Evolutionary conservation across 495 filamentous ascomycete genomes (phyloP), one percentile per base, ranked within the genome.

Genomic region (Daldinia bambusicola): DNA sequence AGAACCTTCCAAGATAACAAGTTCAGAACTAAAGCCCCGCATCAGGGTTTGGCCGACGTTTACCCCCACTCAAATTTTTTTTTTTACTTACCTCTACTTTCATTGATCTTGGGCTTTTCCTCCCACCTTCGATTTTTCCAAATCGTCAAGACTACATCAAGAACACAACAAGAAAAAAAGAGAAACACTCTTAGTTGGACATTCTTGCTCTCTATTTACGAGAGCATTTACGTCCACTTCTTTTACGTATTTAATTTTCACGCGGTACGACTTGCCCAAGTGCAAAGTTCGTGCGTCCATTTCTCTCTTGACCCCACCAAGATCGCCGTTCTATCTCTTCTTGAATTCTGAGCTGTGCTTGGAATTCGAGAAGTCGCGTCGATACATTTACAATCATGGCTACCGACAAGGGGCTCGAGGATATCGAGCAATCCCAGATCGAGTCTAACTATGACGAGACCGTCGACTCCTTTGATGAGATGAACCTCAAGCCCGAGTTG

Each of bases 381-480:
- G 69, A 79, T 79, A 74, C 31, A 31, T 60, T 62, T 76, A 84
- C 92, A 94, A 98, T 91, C 87, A 98, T 98, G 94, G 93, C 93
- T 91, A 86, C 85, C 76, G 92, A 93, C 74, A 97, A 97, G 86
- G 94, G 94, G 82, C 92, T 98, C 84, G 94, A 98, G 88, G 94
- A 98, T 78, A 88, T 98, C 83, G 48, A 68, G 79, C 76, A 84
- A 97, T 96, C 92, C 80, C 92, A 94, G 85, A 98, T 99, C 86
- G 95, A 98, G 86, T 97, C 94, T 78, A 99, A 98, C 92, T 99
- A 99, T 85, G 95, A 99, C 89, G 96, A 99, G 89, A 93, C 95
- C 76, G 95, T 94, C 81, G 95, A 99, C 84, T 97, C 94, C 64
- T 99, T 99, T 83, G 95, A 99, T 84, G 87, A 93, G 69, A 99